Evolutionary conservation across 2,329 filamentous ascomycete genomes (phyloP), one percentile per base, ranked within the genome.

Genomic region (Colletotrichum noveboracense): DNA sequence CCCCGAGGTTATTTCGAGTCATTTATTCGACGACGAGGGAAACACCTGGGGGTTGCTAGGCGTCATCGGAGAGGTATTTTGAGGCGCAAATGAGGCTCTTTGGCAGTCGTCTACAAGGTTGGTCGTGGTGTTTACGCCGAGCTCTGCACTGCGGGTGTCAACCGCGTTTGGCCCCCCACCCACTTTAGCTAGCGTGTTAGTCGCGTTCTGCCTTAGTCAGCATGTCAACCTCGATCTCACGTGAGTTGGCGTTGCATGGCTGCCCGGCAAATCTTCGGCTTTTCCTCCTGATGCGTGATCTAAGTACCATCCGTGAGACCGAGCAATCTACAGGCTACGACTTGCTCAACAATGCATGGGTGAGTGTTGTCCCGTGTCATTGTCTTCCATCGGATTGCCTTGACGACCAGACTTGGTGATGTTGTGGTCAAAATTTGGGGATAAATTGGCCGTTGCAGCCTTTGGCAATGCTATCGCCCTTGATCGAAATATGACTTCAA

Each of bases 1-100:
- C 87, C 79, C 84, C 82, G 76, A 92, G 87, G 81, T 92, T 92
- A 84, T 92, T 91, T 82, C 88, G 89, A 86, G 90, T 92, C 90
- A 92, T 92, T 86, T 88, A 89, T 86, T 81, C 86, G 83, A 83
- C 79, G 76, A 62, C 58, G 48, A 28, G 32, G 32, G 48, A 30
- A 74, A 9, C 28, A 65, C 70, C 30, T 58, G 64, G 60, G 56
- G 61, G 43, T 3, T 69, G 14, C 60, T 52, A 30, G 34, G 36
- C 76, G 48, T 76, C 76, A 77, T 77, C 34, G 70, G 66, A 38
- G 26, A 71, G 58, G 66, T 26, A 26, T 36, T 56, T 60, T 48
- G 28, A 36, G 28, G 70, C 24, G 56, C 21, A 21, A 30, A 38
- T 55, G 56, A 74, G 56, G 64, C 64, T 73, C 58, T 73, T 32